A percentile compares a stretch with the other conserved stretches of the same genome.
Evolutionary conservation across 371 early-diverging fungal genomes (phyloP).

Genomic region (Phascolomyces articulosus): DNA sequence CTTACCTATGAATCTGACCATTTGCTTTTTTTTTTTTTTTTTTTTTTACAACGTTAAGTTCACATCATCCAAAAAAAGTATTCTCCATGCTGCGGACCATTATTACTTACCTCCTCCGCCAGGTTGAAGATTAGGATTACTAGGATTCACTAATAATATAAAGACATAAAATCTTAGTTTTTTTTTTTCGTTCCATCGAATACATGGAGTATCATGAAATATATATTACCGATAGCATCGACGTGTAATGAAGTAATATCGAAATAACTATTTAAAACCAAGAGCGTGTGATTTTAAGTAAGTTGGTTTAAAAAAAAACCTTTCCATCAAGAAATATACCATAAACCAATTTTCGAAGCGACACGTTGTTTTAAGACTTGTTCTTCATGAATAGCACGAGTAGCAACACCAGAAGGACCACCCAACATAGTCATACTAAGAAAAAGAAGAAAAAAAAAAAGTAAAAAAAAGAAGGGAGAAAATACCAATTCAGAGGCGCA

Average conservation of each 20-base stretch:
- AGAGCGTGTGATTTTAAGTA: no score
- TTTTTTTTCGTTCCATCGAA: no score
- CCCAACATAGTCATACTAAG: neutral
- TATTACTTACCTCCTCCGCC: slow-evolving; percentile 64
- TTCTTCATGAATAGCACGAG: slow-evolving; percentile 1
- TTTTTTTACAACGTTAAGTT: neutral
- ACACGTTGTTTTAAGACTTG: neutral
- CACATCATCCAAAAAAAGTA: no score
- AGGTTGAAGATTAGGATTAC: slow-evolving; percentile 66
- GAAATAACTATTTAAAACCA: neutral
- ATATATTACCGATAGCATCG: slow-evolving; percentile 66
- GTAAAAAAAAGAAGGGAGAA: neutral
- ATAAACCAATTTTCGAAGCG: neutral
- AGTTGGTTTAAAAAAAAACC: neutral
- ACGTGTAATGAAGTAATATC: slow-evolving; percentile 62
- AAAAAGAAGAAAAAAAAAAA: neutral
- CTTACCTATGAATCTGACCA: slow-evolving; percentile 80
- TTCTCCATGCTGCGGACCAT: neutral
- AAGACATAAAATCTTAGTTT: neutral
- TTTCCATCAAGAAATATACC: no score
- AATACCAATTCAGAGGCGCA: neutral
- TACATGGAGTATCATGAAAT: neutral
- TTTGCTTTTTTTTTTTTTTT: slow-evolving; percentile 57
- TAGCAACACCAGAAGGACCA: neutral
- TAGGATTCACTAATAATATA: slow-evolving; percentile 63